These are phyloP conservation scores for Setaria italica DNA, from an alignment of 202 grass and related monocot species.

Conservation along the genomic window DNA sequence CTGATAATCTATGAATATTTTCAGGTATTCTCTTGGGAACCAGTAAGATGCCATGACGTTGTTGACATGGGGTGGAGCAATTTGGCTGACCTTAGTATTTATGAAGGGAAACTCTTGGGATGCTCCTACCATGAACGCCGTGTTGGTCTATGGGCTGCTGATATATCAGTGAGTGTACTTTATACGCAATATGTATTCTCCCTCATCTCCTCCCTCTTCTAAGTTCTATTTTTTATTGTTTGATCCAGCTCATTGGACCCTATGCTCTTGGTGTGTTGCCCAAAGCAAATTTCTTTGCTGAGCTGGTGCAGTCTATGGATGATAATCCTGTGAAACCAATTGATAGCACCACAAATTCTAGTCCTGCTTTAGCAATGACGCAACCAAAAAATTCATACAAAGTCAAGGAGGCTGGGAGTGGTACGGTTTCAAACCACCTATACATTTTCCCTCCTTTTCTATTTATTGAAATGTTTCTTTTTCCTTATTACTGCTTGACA, in stretches of 20 bases:
- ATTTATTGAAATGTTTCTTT: slow-evolving; percentile 29
- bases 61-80: slow-evolving; percentile 94
- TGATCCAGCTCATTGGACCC: slow-evolving; percentile 82
- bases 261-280: slow-evolving; percentile 93
- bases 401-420: slow-evolving; percentile 54
- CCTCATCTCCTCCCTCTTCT: slow-evolving; percentile 28
- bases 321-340: slow-evolving; percentile 55
- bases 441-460: slow-evolving; percentile 29
- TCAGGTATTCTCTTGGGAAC: slow-evolving; percentile 98
- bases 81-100: slow-evolving; percentile 93
- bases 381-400: slow-evolving; percentile 60
- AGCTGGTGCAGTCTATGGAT: slow-evolving; percentile 59
- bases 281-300: slow-evolving; percentile 61
- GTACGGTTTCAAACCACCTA: slow-evolving; percentile 44
- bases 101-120: slow-evolving; percentile 98
- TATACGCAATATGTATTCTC: slow-evolving; percentile 18
- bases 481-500: slow-evolving; percentile 15
- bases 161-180: slow-evolving; percentile 84
- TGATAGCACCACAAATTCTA: slow-evolving; percentile 47
- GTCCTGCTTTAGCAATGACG: slow-evolving; percentile 33
- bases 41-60: slow-evolving; percentile 88
- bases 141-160: slow-evolving; percentile 95
- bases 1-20: slow-evolving; percentile 46
- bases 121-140: slow-evolving; percentile 73
- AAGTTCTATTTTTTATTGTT: slow-evolving; percentile 46